These are phyloP conservation scores for Ilex paraguariensis DNA, from an alignment of 305 asterid species.

Conservation along the genomic window DNA sequence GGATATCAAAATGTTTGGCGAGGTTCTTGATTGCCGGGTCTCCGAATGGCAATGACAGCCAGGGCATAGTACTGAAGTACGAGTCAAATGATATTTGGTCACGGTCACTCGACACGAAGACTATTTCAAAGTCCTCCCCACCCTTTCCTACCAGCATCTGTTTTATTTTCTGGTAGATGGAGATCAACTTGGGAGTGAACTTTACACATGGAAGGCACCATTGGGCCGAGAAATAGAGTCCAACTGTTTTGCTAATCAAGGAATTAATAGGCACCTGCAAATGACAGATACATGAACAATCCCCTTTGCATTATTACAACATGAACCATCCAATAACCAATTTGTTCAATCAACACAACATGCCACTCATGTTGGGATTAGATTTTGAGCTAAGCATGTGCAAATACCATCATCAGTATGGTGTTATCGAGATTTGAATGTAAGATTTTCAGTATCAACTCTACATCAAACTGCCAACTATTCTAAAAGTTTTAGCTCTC, in stretches of 20 bases:
- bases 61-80: constrained; percentile 54
- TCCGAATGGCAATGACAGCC: constrained; percentile 56
- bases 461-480: too few species aligned
- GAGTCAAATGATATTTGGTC: constrained; percentile 39
- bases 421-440: too few species aligned
- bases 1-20: constrained; percentile 45
- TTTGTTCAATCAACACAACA: too few species aligned
- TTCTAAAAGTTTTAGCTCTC: not conserved
- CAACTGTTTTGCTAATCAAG: constrained; percentile 48
- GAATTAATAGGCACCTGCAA: constrained; percentile 46
- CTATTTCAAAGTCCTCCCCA: constrained; percentile 42
- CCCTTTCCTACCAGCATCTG: constrained; percentile 10
- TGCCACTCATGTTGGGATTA: too few species aligned
- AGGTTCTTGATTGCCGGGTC: constrained; percentile 44
- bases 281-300: not conserved
- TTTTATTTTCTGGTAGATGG: constrained; percentile 48
- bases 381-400: too few species aligned
- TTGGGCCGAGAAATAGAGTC: constrained; percentile 64
- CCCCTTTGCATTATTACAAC: too few species aligned
- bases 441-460: too few species aligned
- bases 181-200: constrained; percentile 44
- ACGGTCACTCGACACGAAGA: constrained; percentile 53
- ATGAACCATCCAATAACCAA: too few species aligned
- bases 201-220: constrained; percentile 58
- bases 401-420: too few species aligned